Base-by-base conservation (phyloP, 2,329 filamentous ascomycete genomes). In the Fusarium marasasianum region DNA sequence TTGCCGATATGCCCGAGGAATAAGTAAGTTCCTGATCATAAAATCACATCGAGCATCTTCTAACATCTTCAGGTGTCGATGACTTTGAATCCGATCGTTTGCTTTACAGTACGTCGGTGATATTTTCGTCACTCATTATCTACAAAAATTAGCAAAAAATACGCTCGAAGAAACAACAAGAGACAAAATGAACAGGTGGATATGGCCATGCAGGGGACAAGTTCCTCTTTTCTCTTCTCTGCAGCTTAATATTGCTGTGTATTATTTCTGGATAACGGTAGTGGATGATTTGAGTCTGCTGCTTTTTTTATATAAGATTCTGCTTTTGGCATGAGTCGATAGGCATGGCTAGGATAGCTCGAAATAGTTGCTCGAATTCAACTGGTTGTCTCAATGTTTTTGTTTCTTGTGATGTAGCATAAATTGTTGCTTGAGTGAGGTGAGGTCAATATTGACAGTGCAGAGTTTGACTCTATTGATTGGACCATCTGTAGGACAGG, bases 201-300 rank as follows among this genome's bases (percentile, higher is more conserved):
- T 51, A 29, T 24, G 53, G 57, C 45, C 69, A 74, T 69, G 64
- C 47, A 14, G 40, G 68, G 58, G 65, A 44, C 51, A 15, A 43
- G 31, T 35, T 50, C 41, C 47, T 18, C 24, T 18, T 44, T 69
- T 69, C 48, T 71, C 66, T 77, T 76, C 70, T 44, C 37, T 58
- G 54, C 55, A 53, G 68, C 66, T 63, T 63, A 31, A 56, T 45
- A 56, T 50, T 47, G 72, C 66, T 72, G 55, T 45, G 45, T 31
- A 41, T 26, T 38, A 51, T 76, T 76, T 63, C 53, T 72, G 72
- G 51, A 76, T 77, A 78, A 73, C 58, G 77, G 75, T 48, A 53
- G 65, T 48, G 44, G 69, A 72, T 48, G 35, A 29, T 31, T n/a
- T 48, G 8, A 48, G 53, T 76, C 72, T 67, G 53, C 70, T 71